Evolutionary conservation across 768 basidiomycete species (phyloP).

Genomic region (Trametes villosa): DNA sequence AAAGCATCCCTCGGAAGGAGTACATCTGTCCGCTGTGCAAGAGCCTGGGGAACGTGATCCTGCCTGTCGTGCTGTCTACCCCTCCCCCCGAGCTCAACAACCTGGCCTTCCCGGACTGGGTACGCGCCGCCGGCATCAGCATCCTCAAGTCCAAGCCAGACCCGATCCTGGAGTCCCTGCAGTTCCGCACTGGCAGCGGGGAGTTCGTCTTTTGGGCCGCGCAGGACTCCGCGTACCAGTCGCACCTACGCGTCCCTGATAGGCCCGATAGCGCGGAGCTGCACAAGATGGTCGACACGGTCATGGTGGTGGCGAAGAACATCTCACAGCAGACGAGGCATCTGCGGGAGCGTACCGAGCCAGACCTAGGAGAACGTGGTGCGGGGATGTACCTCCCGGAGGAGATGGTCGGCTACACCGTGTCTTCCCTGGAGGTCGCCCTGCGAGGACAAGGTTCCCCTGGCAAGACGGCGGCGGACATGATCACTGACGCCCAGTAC

Average conservation of each 20-base stretch:
- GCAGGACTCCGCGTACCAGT: slow-evolving; percentile 72
- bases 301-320: slow-evolving; percentile 77
- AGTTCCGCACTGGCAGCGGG: slow-evolving; percentile 79
- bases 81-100: slow-evolving; percentile 52
- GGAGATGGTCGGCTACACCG: slow-evolving; percentile 88
- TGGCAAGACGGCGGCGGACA: slow-evolving; percentile 66
- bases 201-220: slow-evolving; percentile 91
- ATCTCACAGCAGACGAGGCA: slow-evolving; percentile 86
- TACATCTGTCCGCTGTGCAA: slow-evolving; percentile 98
- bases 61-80: slow-evolving; percentile 71
- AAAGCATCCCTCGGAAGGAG: slow-evolving; percentile 91
- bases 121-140: slow-evolving; percentile 85
- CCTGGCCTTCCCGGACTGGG: slow-evolving; percentile 84
- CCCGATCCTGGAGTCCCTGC: slow-evolving; percentile 67
- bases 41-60: slow-evolving; percentile 90
- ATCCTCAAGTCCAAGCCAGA: slow-evolving; percentile 86
- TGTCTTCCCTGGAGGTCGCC: slow-evolving; percentile 79
- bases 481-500: slow-evolving; percentile 75
- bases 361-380: slow-evolving; percentile 74
- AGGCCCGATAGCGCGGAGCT: slow-evolving; percentile 58
- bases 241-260: slow-evolving; percentile 55
- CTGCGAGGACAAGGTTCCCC: slow-evolving; percentile 65
- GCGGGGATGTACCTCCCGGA: slow-evolving; percentile 90
- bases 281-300: slow-evolving; percentile 85
- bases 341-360: slow-evolving; percentile 75